Base-by-base conservation (phyloP, 768 basidiomycete species). In the Amanita subjunquillea region DNA sequence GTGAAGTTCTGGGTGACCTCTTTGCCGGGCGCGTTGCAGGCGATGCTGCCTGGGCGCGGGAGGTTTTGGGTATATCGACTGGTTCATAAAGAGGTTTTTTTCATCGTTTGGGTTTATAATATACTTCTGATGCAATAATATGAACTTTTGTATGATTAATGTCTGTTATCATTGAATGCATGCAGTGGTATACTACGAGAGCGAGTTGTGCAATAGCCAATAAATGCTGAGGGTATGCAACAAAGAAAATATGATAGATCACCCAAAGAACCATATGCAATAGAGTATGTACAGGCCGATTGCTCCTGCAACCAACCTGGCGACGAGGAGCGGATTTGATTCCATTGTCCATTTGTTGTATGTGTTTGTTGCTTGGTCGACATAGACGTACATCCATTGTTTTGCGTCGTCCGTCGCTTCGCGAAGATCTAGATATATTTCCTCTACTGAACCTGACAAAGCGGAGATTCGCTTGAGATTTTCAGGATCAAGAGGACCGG, bases 31-130 rank as follows among this genome's bases (percentile, higher is more conserved):
- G 70, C 42, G 62, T 90, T 15, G 66, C 69, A 2, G 71, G 68
- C 30, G 87, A 90, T 62, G 74, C 76, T 8, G 68, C 67, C 3
- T 89, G 87, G 87, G 82, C 83, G 4, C 63, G 72, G 56, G 77
- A 53, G 30, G 51, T 53, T 4, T 30, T 53, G 34, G 51, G 51
- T 38, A 53, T 53, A 39, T 46, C 51, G 4, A 53, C 34, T 29
- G 51, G 22, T 8, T 53, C 51, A 10, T 51, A 12, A 36, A 12
- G 7, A 9, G 39, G 12, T 5, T 48, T 8, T 25, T 20, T 13
- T 47, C 23, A 10, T 29, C 27, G 9, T 27, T 44, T 45, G 44
- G 12, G 6, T 15, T 15, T 44, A 27, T 17, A 17, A 6, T 27
- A 37, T n/a, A 9, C 23, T 38, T 30, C 27, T 46, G n/a, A 17